phyloP scores from a whole-genome alignment of 805 yeast genomes.

The Metschnikowia orientalis region DNA sequence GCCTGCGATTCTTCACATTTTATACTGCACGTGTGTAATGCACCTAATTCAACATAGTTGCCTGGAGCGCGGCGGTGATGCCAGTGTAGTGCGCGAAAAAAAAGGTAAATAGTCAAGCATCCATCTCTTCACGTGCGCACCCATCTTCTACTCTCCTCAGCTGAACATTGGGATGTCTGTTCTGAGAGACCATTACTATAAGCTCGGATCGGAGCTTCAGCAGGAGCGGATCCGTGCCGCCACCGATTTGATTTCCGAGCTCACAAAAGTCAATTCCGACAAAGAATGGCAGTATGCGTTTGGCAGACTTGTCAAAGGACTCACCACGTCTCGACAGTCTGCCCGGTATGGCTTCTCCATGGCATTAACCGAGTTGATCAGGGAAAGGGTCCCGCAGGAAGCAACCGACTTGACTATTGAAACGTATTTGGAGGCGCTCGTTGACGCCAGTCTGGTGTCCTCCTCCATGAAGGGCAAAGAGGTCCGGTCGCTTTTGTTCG shows the following conservation, averaged over 20 bases:
- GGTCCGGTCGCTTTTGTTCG: slow-evolving; percentile 75
- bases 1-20: no score
- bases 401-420: slow-evolving; percentile 31
- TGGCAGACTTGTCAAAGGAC: slow-evolving; percentile 72
- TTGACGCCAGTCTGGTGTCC: slow-evolving; percentile 29
- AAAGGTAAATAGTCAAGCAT: neutral
- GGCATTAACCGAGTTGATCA: slow-evolving; percentile 69
- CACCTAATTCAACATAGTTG: slow-evolving; percentile 20
- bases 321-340: slow-evolving; percentile 74
- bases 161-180: slow-evolving; percentile 38
- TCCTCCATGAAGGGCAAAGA: slow-evolving; percentile 68
- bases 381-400: slow-evolving; percentile 29
- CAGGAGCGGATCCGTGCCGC: slow-evolving; percentile 73
- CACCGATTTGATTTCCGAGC: slow-evolving; percentile 56
- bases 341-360: slow-evolving; percentile 86
- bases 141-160: neutral
- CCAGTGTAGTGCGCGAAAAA: neutral
- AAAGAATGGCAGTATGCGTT: slow-evolving; percentile 81
- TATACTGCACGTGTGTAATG: slow-evolving; percentile 6
- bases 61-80: slow-evolving; percentile 7
- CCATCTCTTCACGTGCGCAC: neutral
- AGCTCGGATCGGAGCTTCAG: slow-evolving; percentile 71
- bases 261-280: slow-evolving; percentile 37
- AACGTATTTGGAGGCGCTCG: slow-evolving; percentile 36
- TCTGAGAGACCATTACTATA: slow-evolving; percentile 71